Base-by-base conservation (phyloP, 225 moss, liverwort and hornwort species). In the Asterella californica region DNA sequence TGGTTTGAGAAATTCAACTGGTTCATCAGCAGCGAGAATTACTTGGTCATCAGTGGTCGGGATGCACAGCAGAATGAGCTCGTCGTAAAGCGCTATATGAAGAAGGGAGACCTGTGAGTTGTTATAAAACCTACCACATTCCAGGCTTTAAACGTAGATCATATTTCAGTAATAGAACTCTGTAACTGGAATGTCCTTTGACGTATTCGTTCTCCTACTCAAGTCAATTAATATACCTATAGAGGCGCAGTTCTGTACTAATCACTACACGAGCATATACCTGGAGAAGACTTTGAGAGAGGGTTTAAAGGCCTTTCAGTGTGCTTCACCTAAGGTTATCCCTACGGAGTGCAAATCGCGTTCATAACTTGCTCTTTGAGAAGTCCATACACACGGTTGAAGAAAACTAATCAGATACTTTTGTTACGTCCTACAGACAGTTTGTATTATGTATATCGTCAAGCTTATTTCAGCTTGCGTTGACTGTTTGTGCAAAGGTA, bases 1-100 rank as follows among this genome's bases (percentile, higher is more conserved):
- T 96, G 95, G 95, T 96, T 96, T 79, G 95, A 96, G 84, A 96
- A 96, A 80, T 96, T 96, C 72, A 92, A 93, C 87, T 96, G 95
- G 95, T 96, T 93, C 76, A 85, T 96, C 14, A 96, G 92, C 85
- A 96, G 95, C 61, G 95, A 96, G 76, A 96, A 96, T 38, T 92
- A 89, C 66, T 85, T 96, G 80, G 89, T 96, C 55, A 88, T 96
- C 69, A 96, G 95, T 89, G 95, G 95, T 65, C 95, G 95, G 70
- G 95, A 96, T 85, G 95, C 95, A 47, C 95, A 96, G 78, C 95
- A 96, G 81, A 96, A 96, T 74, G 95, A 96, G 84, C 91, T 96
- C 48, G 91, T 96, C 76, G 95, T 93, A 65, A 96, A 96, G 85
- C 95, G 95, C 27, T 93, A 96, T 83, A 92, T 96, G 95, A 93